A percentile compares a stretch with the other conserved stretches of the same genome.
Conservation (phyloP, 805 yeast genomes). For the Candida koratica region DNA sequence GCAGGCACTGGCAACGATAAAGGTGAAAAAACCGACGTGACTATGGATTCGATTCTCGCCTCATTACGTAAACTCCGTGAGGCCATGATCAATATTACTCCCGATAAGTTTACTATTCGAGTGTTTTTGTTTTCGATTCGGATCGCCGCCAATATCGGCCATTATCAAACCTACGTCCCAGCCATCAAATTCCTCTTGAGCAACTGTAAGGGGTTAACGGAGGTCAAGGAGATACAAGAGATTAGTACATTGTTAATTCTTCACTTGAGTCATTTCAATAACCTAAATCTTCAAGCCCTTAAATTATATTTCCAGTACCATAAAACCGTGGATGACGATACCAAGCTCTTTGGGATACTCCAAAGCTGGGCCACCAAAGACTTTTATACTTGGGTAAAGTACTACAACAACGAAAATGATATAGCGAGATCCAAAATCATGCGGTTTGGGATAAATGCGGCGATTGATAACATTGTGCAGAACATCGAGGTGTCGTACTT, state of each 20-base stretch:
- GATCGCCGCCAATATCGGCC: conserved; percentile 42
- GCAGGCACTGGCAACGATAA: conserved; percentile 3
- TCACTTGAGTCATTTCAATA: conserved; percentile 43
- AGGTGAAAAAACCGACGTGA: not conserved
- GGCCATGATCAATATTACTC: conserved; percentile 40
- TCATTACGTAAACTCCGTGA: conserved; percentile 52
- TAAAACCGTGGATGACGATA: conserved; percentile 16
- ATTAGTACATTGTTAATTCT: conserved; percentile 40
- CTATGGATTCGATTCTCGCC: conserved; percentile 25
- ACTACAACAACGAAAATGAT: conserved; percentile 32
- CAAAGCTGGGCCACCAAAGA: conserved; percentile 29
- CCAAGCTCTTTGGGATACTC: conserved; percentile 16
- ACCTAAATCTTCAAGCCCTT: conserved; percentile 30
- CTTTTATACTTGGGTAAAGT: conserved; percentile 26
- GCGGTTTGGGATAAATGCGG: conserved; percentile 38
- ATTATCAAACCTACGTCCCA: conserved; percentile 54
- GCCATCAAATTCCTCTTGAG: conserved; percentile 42
- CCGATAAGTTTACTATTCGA: conserved; percentile 37
- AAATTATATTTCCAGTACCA: conserved; percentile 26
- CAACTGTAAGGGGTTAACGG: conserved; percentile 17
- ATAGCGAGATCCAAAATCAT: conserved; percentile 33
- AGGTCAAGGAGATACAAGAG: conserved; percentile 33
- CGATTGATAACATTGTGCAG: conserved; percentile 29
- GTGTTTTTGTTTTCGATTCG: conserved; percentile 49
- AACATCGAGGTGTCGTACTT: conserved; percentile 33